Evolutionary conservation across 495 filamentous ascomycete species (phyloP), one percentile per base, ranked within the genome.

Genomic region (Talaromyces ruber): DNA sequence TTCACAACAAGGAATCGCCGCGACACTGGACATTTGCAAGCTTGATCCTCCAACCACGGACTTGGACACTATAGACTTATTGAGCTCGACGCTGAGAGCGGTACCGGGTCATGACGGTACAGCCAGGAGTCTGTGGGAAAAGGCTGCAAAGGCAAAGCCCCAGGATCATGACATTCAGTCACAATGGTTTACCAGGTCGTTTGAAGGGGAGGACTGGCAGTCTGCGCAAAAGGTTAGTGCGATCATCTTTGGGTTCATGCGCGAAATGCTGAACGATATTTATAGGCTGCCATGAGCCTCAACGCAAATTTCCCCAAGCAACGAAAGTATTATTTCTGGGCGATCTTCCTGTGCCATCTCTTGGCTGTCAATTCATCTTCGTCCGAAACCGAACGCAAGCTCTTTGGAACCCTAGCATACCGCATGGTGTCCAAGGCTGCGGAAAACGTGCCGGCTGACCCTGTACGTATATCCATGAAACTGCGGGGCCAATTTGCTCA

Each of bases 291-390:
- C 25, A 86, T 85, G 81, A 75, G 76, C 24, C 77, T 86, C 29
- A 82, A 83, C 65, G 86, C 77, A 64, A 81, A 79, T 63, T 86
- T 82, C 53, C 77, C 84, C 2, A 78, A 79, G 59, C 73, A 78
- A 21, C 74, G 84, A 24, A 78, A 82, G 43, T 86, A 84, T 62
- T 79, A 81, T 64, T 81, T 85, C 62, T 84, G 83, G 79, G 81
- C 82, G 12, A 82, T 85, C 24, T 75, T 86, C 58, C 72, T 79
- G 37, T 79, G 74, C 34, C 72, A 81, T 57, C 66, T 84, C 50
- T 64, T 76, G 25, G 69, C 77, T 24, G 64, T 66, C 16, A 69
- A 74, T 61, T 57, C 69, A 11, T 45, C 70, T 14, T 76, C 74
- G 59, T 77, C 74, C 18, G 78, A 81, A 4, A 62, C 67, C n/a